Evolutionary conservation across 352 stramenopile species (phyloP), one percentile per base, ranked within the genome.

Genomic region (Globisporangium iwayamae): DNA sequence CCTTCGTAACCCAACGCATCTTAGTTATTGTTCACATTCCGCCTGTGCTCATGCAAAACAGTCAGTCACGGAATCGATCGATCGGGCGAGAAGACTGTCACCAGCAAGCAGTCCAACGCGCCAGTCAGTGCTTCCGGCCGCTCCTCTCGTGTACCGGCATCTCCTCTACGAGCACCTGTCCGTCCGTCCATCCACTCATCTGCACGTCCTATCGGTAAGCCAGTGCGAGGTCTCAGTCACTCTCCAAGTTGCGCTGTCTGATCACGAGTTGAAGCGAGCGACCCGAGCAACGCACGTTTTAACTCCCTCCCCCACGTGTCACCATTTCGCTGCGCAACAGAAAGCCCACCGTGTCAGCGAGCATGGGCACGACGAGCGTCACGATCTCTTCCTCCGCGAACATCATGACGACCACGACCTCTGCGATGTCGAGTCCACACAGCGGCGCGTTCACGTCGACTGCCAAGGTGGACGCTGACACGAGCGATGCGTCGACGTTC

Each of bases 321-420:
- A 66, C 51, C 10, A 66, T 66, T 66, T 61, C 60, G 60, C 60
- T 66, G 30, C 60, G 51, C 43, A 63, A 57, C 14, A 55, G 62
- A 34, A 67, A 55, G 34, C 41, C 53, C 18, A 66, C n/a, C 45
- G 45, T 43, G 32, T 11, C 32, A 20, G 43, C 39, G 22, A 60
- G 38, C 41, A 65, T 65, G 60, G 38, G 48, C n/a, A 56, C 48
- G 7, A 53, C 41, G 41, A 56, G 58, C 58, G 58, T 63, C 30
- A 50, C 58, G n/a, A 63, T 63, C 46, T 55, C 59, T 39, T 59
- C 62, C 34, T 62, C 47, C 10, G 5, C 47, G 25, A 30, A 22
- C 14, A 43, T 30, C 39, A 47, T 9, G 32, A 22, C 8, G 55
- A 43, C 46, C 7, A 52, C 18, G 0, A 30, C 60, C 14, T 36